Conservation (phyloP, 257 asterid genomes). For the Solanum peruvianum region DNA sequence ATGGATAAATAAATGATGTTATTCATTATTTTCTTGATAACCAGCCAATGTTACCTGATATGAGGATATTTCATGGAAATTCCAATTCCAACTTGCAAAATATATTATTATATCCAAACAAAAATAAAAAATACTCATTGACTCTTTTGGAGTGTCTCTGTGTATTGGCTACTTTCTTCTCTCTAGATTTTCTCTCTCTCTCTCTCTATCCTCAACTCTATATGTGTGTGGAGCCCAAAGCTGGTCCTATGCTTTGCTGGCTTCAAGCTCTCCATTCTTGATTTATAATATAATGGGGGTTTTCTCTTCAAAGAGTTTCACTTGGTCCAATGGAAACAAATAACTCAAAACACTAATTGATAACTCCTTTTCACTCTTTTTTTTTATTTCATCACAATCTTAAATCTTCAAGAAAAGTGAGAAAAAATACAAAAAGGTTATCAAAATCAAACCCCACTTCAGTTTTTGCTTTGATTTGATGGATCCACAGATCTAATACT, state of each 20-base stretch:
- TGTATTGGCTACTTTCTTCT: background rate
- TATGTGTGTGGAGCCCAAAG: constrained; percentile 37
- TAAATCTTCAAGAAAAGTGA: constrained; percentile 4
- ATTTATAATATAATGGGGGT: constrained; percentile 42
- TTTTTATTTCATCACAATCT: constrained; percentile 11
- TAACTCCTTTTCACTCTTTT: background rate
- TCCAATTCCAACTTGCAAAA: background rate
- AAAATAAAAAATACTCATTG: background rate
- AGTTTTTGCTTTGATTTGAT: constrained; percentile 14
- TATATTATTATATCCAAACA: background rate
- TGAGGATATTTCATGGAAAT: background rate
- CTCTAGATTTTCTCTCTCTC: background rate
- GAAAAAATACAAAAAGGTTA: background rate
- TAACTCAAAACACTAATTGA: constrained; percentile 10
- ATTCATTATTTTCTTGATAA: background rate
- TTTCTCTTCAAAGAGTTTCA: constrained; percentile 40
- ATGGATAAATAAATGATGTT: background rate
- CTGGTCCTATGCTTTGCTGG: constrained; percentile 71
- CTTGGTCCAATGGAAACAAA: constrained; percentile 19
- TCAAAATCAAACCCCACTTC: background rate
- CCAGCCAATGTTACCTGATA: background rate
- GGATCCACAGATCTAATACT: constrained; percentile 61
- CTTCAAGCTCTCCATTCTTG: constrained; percentile 60
- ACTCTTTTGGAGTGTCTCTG: background rate
- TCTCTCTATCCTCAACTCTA: background rate